These are phyloP conservation scores for Diplodia intermedia DNA, from an alignment of 2,329 filamentous ascomycete species.

Conservation along the genomic window DNA sequence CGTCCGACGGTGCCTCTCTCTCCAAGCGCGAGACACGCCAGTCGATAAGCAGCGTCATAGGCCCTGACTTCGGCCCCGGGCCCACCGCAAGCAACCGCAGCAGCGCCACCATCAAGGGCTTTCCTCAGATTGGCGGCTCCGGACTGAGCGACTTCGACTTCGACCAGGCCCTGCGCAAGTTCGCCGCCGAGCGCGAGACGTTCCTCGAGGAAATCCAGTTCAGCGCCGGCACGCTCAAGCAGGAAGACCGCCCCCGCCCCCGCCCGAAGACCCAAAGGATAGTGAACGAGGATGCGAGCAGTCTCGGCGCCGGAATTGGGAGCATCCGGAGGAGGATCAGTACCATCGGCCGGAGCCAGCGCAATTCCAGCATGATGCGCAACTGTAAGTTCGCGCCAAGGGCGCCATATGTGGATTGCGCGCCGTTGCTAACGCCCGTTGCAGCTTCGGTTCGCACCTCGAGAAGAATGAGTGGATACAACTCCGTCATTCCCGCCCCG, in stretches of 20 bases:
- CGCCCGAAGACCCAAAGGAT: constrained; percentile 84
- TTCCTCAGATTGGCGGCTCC: constrained; percentile 49
- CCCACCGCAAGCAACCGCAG: constrained; percentile 68
- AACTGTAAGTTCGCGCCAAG: constrained; percentile 61
- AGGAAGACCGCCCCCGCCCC: constrained; percentile 62
- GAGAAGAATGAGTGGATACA: constrained; percentile 93
- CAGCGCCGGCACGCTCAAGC: constrained; percentile 75
- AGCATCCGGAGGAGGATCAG: constrained; percentile 93
- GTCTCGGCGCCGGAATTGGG: constrained; percentile 70
- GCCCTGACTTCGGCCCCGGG: constrained; percentile 47
- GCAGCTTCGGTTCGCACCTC: constrained; percentile 77
- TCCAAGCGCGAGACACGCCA: constrained; percentile 53
- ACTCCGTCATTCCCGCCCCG: constrained; percentile 93
- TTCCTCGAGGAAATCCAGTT: constrained; percentile 94
- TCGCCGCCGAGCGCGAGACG: constrained; percentile 90
- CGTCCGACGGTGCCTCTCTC: constrained; percentile 53
- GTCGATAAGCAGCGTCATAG: constrained; percentile 59
- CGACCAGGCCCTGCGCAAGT: constrained; percentile 90
- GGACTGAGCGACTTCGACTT: constrained; percentile 81
- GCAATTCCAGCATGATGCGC: constrained; percentile 78
- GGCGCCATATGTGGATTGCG: neutral
- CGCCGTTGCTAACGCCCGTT: constrained; percentile 39
- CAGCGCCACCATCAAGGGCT: constrained; percentile 66
- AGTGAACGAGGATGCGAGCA: constrained; percentile 64
- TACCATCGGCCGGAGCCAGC: constrained; percentile 94